A percentile compares a stretch with the other conserved stretches of the same genome.
Conservation (phyloP, 495 filamentous ascomycete species). For the Umbilicaria muhlenbergii region DNA sequence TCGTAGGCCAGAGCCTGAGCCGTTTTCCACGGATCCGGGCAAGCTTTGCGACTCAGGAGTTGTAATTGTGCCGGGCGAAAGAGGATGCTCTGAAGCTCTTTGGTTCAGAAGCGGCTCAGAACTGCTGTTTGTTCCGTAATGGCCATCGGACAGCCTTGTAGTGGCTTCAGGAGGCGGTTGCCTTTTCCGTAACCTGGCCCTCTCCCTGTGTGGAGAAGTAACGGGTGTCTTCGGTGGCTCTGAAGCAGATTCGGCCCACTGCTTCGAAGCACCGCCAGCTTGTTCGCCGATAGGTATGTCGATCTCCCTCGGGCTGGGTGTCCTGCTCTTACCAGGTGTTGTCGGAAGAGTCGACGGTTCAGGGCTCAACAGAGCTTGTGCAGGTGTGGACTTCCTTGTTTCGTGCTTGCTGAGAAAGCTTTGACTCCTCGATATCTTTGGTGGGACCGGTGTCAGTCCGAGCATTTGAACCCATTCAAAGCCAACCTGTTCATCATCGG, state of each 20-base stretch:
- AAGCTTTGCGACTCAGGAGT: too few relatives aligned
- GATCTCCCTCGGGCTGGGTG: constrained; percentile 37
- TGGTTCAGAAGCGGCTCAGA: not conserved
- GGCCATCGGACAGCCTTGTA: not conserved
- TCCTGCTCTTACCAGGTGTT: constrained; percentile 22
- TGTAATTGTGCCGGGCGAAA: too few relatives aligned
- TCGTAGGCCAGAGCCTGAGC: constrained; percentile 26
- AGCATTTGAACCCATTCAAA: constrained; percentile 81
- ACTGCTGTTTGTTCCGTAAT: not conserved
- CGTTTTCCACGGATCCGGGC: too few relatives aligned
- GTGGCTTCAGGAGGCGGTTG: not conserved
- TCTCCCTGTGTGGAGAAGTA: constrained; percentile 4
- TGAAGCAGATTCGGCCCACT: constrained; percentile 14
- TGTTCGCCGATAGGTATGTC: constrained; percentile 69
- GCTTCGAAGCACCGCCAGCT: constrained; percentile 19
- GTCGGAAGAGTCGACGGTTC: constrained; percentile 19
- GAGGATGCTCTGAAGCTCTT: too few relatives aligned
- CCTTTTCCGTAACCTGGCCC: constrained; percentile 1
- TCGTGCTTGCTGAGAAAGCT: constrained; percentile 28
- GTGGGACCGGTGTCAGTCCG: constrained; percentile 60
- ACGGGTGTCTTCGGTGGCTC: not conserved
- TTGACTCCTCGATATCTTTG: constrained; percentile 33
- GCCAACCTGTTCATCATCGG: constrained; percentile 58
- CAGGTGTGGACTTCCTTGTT: not conserved
- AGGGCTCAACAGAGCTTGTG: constrained; percentile 1